Conservation (phyloP, 371 early-diverging fungal genomes). For the Saksenaea oblongispora region DNA sequence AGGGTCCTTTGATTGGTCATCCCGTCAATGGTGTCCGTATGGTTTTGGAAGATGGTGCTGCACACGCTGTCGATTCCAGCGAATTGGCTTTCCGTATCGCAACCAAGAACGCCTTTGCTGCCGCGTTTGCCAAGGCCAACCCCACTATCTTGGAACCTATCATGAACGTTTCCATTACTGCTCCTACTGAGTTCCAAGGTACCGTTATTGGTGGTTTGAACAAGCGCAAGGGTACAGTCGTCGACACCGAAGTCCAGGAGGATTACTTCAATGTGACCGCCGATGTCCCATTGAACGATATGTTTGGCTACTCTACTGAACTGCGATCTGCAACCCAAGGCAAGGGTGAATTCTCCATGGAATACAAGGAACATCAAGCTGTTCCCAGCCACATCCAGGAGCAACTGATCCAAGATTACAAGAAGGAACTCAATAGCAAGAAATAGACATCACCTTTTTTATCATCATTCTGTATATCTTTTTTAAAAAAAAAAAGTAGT, state of each 20-base stretch:
- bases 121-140: slow-evolving; percentile 79
- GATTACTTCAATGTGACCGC: slow-evolving; percentile 87
- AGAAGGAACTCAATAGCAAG: slow-evolving; percentile 29
- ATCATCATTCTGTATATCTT: neutral
- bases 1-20: slow-evolving; percentile 93
- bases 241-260: slow-evolving; percentile 92
- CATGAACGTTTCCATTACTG: slow-evolving; percentile 92
- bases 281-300: slow-evolving; percentile 93
- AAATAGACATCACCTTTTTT: slow-evolving; percentile 14
- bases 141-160: slow-evolving; percentile 94
- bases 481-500: neutral
- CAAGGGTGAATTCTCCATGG: slow-evolving; percentile 99
- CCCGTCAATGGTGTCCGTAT: slow-evolving; percentile 86
- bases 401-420: slow-evolving; percentile 83
- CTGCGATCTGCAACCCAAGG: slow-evolving; percentile 94
- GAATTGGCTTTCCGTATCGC: slow-evolving; percentile 97
- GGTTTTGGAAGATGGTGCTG: slow-evolving; percentile 93
- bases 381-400: slow-evolving; percentile 83
- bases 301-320: slow-evolving; percentile 98
- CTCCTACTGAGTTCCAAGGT: slow-evolving; percentile 96
- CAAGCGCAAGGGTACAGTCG: slow-evolving; percentile 95
- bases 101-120: slow-evolving; percentile 84
- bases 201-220: slow-evolving; percentile 89
- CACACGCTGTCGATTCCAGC: slow-evolving; percentile 95
- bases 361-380: slow-evolving; percentile 88